phyloP scores from a whole-genome alignment of 2,329 filamentous ascomycete genomes.

The Trichoderma koningiopsis region DNA sequence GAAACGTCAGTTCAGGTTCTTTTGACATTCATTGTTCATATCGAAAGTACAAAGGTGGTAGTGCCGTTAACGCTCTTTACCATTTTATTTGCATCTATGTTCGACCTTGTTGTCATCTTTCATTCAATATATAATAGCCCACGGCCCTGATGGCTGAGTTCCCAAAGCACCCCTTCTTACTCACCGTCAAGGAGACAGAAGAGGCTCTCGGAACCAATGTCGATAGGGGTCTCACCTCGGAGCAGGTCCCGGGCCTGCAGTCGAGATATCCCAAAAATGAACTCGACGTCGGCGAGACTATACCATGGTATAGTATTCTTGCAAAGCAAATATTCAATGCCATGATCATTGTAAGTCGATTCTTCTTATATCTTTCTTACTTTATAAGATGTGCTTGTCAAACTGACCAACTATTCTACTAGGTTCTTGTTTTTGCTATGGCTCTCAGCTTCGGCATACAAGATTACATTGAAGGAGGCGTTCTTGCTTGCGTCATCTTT shows the following conservation, averaged over 20 bases:
- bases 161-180: constrained; percentile 61
- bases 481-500: constrained; percentile 67
- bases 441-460: constrained; percentile 67
- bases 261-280: constrained; percentile 68
- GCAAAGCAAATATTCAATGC: constrained; percentile 75
- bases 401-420: not conserved
- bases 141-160: constrained; percentile 42
- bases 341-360: constrained; percentile 66
- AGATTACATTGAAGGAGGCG: constrained; percentile 68
- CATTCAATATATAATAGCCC: not conserved
- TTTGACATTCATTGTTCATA: not conserved
- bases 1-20: not conserved
- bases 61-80: not conserved
- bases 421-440: constrained; percentile 80
- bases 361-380: not conserved
- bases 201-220: constrained; percentile 63
- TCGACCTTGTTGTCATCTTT: not conserved
- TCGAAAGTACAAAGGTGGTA: not conserved
- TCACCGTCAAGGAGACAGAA: constrained; percentile 64
- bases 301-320: constrained; percentile 72
- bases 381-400: not conserved
- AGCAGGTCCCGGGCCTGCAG: constrained; percentile 61
- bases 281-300: constrained; percentile 66
- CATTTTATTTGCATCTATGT: not conserved
- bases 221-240: constrained; percentile 66